Percentiles rank a stretch among this genome's conserved stretches.
Evolutionary conservation across 1,284 basidiomycete species (phyloP).

Genomic region (Leccinum proximum): DNA sequence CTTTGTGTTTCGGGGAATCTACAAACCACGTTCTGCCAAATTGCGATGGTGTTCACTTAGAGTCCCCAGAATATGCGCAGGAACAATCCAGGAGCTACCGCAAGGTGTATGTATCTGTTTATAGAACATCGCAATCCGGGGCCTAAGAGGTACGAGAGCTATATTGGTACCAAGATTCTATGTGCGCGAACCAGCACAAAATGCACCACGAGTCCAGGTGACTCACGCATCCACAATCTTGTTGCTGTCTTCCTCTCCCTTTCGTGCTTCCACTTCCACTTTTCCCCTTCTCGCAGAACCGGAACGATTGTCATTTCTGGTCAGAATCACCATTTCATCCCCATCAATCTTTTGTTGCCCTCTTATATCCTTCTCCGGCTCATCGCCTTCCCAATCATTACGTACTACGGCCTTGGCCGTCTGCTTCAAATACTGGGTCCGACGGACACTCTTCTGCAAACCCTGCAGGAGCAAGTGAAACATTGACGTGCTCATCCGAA

Average conservation of each 20-base stretch:
- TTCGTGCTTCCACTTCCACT: conserved; percentile 1
- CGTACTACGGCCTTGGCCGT: conserved; percentile 21
- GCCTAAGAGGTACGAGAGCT: too few relatives aligned
- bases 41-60: background rate
- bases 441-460: background rate
- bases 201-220: background rate
- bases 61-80: background rate
- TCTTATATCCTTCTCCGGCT: too few relatives aligned
- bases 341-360: too few relatives aligned
- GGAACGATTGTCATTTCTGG: background rate
- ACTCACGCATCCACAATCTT: conserved; percentile 43
- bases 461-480: background rate
- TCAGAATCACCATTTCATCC: background rate
- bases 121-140: too few relatives aligned
- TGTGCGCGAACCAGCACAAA: conserved; percentile 7
- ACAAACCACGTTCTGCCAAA: too few relatives aligned
- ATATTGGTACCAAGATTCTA: too few relatives aligned
- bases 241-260: conserved; percentile 29
- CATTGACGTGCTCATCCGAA: background rate
- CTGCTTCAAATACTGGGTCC: background rate
- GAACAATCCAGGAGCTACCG: background rate
- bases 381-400: conserved; percentile 39
- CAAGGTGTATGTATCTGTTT: too few relatives aligned
- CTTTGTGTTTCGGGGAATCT: too few relatives aligned
- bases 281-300: background rate